phyloP scores from a whole-genome alignment of 495 filamentous ascomycete genomes.

The Penicillium crystallinum region DNA sequence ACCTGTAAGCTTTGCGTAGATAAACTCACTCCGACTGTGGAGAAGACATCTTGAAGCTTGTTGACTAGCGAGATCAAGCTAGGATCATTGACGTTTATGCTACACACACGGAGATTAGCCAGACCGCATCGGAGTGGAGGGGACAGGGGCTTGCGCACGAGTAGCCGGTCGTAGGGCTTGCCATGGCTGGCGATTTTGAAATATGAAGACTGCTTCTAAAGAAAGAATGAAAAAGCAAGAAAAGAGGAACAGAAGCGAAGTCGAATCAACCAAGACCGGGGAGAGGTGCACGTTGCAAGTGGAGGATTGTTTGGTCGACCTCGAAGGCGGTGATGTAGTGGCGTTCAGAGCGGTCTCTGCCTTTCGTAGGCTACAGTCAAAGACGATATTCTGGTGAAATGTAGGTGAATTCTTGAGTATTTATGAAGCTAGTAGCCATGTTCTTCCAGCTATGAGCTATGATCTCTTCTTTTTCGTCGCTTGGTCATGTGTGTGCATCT shows the following conservation, averaged over 20 bases:
- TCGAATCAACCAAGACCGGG: not conserved
- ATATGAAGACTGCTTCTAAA: slow-evolving; percentile 14
- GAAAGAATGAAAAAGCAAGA: slow-evolving; percentile 5
- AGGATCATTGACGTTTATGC: slow-evolving; percentile 77
- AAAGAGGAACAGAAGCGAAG: slow-evolving; percentile 6
- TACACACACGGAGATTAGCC: slow-evolving; percentile 36
- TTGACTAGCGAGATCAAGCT: slow-evolving; percentile 91
- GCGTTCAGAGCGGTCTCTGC: slow-evolving; percentile 13
- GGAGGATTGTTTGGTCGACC: slow-evolving; percentile 25
- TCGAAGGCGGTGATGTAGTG: slow-evolving; percentile 29
- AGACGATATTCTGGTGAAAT: too few species aligned
- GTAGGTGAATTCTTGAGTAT: too few species aligned
- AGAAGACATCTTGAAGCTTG: slow-evolving; percentile 98
- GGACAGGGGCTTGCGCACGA: slow-evolving; percentile 38
- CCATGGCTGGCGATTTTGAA: slow-evolving; percentile 38
- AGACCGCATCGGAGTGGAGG: slow-evolving; percentile 23
- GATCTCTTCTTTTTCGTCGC: not conserved
- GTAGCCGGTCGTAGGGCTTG: slow-evolving; percentile 42
- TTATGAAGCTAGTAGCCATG: too few species aligned
- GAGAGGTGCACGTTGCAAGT: slow-evolving; percentile 11
- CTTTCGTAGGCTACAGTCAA: slow-evolving; percentile 3
- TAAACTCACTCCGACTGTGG: slow-evolving; percentile 86
- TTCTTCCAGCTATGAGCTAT: not conserved
- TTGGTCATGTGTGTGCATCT: not conserved
- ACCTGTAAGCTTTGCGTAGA: not conserved